These are phyloP conservation scores for Leccinum rimulosum DNA, from an alignment of 768 basidiomycete species.

Conservation along the genomic window DNA sequence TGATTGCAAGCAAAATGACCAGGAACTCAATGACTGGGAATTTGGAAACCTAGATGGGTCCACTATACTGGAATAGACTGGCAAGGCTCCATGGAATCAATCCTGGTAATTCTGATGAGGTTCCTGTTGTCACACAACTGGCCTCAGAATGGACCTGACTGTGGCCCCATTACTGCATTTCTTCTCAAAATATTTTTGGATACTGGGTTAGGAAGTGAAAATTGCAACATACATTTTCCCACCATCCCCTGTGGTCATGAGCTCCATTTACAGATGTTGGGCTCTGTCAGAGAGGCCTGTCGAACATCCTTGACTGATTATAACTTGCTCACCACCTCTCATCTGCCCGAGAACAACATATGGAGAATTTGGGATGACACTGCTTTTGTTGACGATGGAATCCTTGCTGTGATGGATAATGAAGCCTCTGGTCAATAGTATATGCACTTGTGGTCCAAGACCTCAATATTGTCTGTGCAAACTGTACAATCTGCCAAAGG, in stretches of 20 bases:
- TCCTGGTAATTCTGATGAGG: background rate
- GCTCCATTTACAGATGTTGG: background rate
- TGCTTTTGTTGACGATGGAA: background rate
- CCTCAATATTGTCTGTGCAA: background rate
- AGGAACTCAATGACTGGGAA: background rate
- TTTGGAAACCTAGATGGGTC: background rate
- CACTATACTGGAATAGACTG: background rate
- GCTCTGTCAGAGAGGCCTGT: background rate
- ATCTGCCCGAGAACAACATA: background rate
- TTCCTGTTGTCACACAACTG: background rate
- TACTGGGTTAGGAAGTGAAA: background rate
- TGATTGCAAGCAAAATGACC: background rate
- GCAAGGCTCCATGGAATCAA: background rate
- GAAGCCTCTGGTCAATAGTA: background rate
- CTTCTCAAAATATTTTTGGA: background rate
- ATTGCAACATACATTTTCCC: background rate
- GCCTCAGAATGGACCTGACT: background rate
- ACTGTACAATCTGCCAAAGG: background rate
- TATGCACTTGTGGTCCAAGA: background rate
- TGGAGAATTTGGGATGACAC: background rate
- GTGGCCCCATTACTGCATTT: background rate
- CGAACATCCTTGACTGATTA: background rate
- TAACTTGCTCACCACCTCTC: background rate
- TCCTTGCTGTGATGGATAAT: background rate
- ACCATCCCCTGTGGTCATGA: background rate